Evolutionary conservation across 192 early-diverging fungal genomes (phyloP).

Genomic region (Coemansia pectinata): DNA sequence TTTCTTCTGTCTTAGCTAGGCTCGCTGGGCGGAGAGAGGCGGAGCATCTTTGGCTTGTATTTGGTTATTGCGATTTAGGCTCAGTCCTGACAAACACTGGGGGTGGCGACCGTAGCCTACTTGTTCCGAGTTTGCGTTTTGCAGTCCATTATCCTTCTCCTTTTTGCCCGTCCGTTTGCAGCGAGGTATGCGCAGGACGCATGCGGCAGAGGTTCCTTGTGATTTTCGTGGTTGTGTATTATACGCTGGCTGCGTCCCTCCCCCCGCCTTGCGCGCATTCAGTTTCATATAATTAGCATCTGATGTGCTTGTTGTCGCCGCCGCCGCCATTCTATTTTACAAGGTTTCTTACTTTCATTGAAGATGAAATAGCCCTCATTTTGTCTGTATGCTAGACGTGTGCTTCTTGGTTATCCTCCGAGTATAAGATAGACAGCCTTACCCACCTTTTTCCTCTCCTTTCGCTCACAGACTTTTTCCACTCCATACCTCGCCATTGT

Average conservation of each 20-base stretch:
- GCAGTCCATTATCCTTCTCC: background rate
- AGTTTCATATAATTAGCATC: slow-evolving; percentile 52
- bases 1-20: background rate
- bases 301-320: slow-evolving; percentile 25
- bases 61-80: slow-evolving; percentile 6
- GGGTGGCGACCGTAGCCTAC: background rate
- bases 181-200: slow-evolving; percentile 12
- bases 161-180: slow-evolving; percentile 3
- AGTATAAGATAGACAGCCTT: slow-evolving; percentile 14
- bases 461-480: background rate
- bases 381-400: slow-evolving; percentile 10
- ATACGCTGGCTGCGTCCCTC: slow-evolving; percentile 18
- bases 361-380: slow-evolving; percentile 15
- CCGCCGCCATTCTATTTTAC: slow-evolving; percentile 28
- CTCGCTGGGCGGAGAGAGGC: background rate
- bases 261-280: slow-evolving; percentile 48
- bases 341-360: slow-evolving; percentile 22
- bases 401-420: slow-evolving; percentile 18
- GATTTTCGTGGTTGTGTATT: slow-evolving; percentile 46
- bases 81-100: background rate
- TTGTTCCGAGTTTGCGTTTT: slow-evolving; percentile 9
- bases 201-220: slow-evolving; percentile 22
- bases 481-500: slow-evolving; percentile 4
- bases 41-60: background rate
- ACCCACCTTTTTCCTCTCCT: slow-evolving; percentile 7